These are phyloP conservation scores for Veloporphyrellus conicus DNA, from an alignment of 1,284 basidiomycete genomes.

Conservation along the genomic window DNA sequence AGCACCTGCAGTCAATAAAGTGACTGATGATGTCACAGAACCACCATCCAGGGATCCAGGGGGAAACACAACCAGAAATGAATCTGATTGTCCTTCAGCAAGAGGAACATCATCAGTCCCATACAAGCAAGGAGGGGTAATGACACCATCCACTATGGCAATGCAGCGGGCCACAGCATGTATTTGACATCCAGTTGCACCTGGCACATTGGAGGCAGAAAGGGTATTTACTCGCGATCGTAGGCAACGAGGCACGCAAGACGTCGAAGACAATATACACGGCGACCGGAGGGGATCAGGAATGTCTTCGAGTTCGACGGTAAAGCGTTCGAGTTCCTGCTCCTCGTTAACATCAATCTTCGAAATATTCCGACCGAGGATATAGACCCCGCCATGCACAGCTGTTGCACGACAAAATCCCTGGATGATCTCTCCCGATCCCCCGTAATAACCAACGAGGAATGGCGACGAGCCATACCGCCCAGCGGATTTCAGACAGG, in stretches of 20 bases:
- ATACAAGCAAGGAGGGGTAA: slow-evolving; percentile 30
- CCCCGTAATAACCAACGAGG: slow-evolving; percentile 92
- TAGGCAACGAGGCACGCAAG: slow-evolving; percentile 34
- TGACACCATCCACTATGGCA: slow-evolving; percentile 54
- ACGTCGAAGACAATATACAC: slow-evolving; percentile 43
- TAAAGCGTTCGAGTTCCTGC: slow-evolving; percentile 31
- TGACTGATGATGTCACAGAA: slow-evolving; percentile 52
- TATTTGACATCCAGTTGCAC: slow-evolving; percentile 7
- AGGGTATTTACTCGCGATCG: slow-evolving; percentile 17
- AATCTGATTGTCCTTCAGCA: slow-evolving; percentile 23
- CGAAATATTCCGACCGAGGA: slow-evolving; percentile 62
- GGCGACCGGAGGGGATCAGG: slow-evolving; percentile 47
- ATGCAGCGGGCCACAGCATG: slow-evolving; percentile 59
- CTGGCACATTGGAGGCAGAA: neutral
- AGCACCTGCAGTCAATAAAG: slow-evolving; percentile 75
- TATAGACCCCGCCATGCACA: slow-evolving; percentile 80
- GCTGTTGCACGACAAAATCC: slow-evolving; percentile 89
- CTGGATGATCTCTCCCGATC: slow-evolving; percentile 87
- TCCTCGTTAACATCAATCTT: slow-evolving; percentile 36
- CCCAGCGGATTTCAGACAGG: slow-evolving; percentile 77
- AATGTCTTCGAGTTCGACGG: slow-evolving; percentile 59
- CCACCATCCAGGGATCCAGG: slow-evolving; percentile 55
- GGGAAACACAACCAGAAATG: slow-evolving; percentile 76
- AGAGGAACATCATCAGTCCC: slow-evolving; percentile 22
- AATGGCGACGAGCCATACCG: slow-evolving; percentile 89